These are phyloP conservation scores for Cystofilobasidium capitatum DNA, from an alignment of 768 basidiomycete species.

Conservation along the genomic window DNA sequence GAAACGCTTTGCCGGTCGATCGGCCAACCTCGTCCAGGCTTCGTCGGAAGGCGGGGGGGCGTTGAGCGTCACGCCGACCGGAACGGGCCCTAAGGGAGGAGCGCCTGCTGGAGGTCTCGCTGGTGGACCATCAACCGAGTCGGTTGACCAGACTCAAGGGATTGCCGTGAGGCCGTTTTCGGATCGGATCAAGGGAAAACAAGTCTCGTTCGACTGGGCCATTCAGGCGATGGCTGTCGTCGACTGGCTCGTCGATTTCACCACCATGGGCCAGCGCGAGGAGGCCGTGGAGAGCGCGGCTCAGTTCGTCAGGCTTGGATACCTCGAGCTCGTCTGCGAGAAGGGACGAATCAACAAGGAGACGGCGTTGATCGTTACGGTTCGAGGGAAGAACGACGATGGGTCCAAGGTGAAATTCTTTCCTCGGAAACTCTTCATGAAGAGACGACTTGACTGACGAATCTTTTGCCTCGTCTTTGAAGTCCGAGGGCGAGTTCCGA, in stretches of 20 bases:
- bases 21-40: constrained; percentile 61
- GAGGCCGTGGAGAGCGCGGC: constrained; percentile 97
- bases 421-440: background rate
- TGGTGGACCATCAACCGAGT: constrained; percentile 10
- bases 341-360: constrained; percentile 36
- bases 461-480: constrained; percentile 22
- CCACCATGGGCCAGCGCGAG: constrained; percentile 87
- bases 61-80: too few relatives aligned
- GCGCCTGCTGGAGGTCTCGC: background rate
- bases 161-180: constrained; percentile 29
- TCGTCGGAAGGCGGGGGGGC: too few relatives aligned
- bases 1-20: constrained; percentile 83
- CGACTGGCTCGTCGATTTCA: constrained; percentile 97
- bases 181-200: constrained; percentile 17
- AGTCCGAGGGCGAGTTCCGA: constrained; percentile 93
- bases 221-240: constrained; percentile 79
- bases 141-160: constrained; percentile 30
- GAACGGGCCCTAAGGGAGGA: background rate
- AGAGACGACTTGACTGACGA: background rate
- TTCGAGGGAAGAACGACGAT: constrained; percentile 27
- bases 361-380: constrained; percentile 32
- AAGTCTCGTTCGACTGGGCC: constrained; percentile 45
- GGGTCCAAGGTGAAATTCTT: constrained; percentile 18
- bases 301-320: constrained; percentile 90
- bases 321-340: constrained; percentile 61